Base-by-base conservation (phyloP, 106 monocot species). In the Platanthera zijinensis region DNA sequence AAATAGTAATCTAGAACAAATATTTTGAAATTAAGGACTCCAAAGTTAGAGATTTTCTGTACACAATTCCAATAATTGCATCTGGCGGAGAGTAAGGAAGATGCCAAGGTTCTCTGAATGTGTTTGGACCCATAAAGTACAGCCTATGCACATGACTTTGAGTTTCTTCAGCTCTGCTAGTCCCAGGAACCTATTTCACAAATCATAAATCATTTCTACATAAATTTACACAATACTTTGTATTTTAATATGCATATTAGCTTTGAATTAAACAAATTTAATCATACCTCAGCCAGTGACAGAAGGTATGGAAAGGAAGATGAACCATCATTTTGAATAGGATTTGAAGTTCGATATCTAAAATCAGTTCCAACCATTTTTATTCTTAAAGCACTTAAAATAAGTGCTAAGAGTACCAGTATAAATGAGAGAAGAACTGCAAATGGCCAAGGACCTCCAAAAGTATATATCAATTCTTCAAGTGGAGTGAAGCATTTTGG, bases 51-150 rank as follows among this genome's bases (percentile, higher is more conserved):
- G n/a, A 47, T 49, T 52, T 28, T 48, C 63, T 92, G 81, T 90
- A 95, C 95, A 95, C 95, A 71, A 95, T 90, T 79, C 82, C 90
- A 74, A 90, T 90, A 90, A 95, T 95, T 67, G 92, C 86, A 87
- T 92, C 92, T 74, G 92, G 95, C 48, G 92, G 92, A 84, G 95
- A 90, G 78, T 95, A 89, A 66, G 95, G 88, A 61, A 95, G 92
- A 85, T 95, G 90, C 95, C 90, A 95, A 49, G 95, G 92, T 83
- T 95, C 95, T 80, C 95, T 86, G 71, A 95, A 95, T 50, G 90
- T 95, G 78, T 95, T 95, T 62, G 92, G 90, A 74, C 95, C 95
- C 95, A 95, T 92, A 76, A 95, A 95, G 75, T 92, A 90, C 88
- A 95, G 83, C 74, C 95, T 88, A 61, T 95, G 90, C n/a, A 88